Conservation (phyloP, 1,139 yeast species). For the Hansenula sp. region DNA sequence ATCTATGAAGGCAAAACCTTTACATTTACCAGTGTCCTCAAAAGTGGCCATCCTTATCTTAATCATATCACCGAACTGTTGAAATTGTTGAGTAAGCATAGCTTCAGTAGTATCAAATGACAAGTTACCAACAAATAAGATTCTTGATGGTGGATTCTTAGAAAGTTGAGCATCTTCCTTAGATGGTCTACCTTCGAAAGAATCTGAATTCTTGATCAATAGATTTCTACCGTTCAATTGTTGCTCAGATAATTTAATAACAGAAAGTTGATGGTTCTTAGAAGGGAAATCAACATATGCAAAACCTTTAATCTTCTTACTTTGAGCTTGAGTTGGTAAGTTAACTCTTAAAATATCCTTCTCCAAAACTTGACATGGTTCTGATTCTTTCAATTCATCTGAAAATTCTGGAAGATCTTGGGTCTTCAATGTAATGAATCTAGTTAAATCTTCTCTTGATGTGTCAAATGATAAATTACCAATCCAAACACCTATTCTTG, state of each 20-base stretch:
- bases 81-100: constrained; percentile 71
- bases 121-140: constrained; percentile 87
- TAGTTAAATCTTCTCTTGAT: constrained; percentile 64
- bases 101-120: constrained; percentile 92
- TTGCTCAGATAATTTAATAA: constrained; percentile 65
- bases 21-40: constrained; percentile 93
- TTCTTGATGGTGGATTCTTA: constrained; percentile 83
- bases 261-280: constrained; percentile 57
- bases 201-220: constrained; percentile 74
- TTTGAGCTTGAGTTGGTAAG: constrained; percentile 56
- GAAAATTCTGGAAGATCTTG: constrained; percentile 35
- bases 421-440: constrained; percentile 64
- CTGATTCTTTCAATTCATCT: constrained; percentile 35
- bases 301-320: constrained; percentile 71
- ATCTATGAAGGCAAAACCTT: constrained; percentile 93
- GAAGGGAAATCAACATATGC: constrained; percentile 86
- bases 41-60: constrained; percentile 94
- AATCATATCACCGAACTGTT: constrained; percentile 69
- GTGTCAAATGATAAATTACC: constrained; percentile 91
- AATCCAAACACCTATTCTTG: constrained; percentile 80
- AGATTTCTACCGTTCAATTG: constrained; percentile 80
- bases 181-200: constrained; percentile 87
- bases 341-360: constrained; percentile 58
- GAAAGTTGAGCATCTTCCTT: constrained; percentile 46
- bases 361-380: constrained; percentile 41